Conservation (phyloP, 2,329 filamentous ascomycete genomes). For the Xylariaceae sp. region DNA sequence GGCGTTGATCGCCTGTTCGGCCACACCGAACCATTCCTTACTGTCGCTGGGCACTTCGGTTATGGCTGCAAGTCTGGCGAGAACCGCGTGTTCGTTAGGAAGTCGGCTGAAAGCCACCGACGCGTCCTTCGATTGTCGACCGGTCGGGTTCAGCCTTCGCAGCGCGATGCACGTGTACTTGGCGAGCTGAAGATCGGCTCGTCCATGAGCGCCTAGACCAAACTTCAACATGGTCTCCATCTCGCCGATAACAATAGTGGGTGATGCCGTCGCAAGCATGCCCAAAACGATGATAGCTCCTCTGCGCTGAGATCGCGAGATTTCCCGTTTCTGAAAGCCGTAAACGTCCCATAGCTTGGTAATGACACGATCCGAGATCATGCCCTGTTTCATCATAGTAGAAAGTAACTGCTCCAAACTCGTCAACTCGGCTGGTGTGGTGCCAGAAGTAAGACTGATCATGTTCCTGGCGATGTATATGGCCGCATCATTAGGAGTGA, state of each 20-base stretch:
- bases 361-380: conserved; percentile 80
- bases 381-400: conserved; percentile 94
- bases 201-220: conserved; percentile 75
- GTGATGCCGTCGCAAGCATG: conserved; percentile 90
- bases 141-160: conserved; percentile 79
- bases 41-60: conserved; percentile 80
- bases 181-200: conserved; percentile 78
- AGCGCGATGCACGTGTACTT: conserved; percentile 95
- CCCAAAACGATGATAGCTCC: conserved; percentile 94
- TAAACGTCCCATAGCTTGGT: conserved; percentile 97
- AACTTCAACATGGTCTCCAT: conserved; percentile 93
- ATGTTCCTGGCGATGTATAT: conserved; percentile 97
- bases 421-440: conserved; percentile 89
- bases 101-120: conserved; percentile 67
- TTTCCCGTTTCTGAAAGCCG: conserved; percentile 86
- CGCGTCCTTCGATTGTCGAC: conserved; percentile 72
- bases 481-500: conserved; percentile 81
- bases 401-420: conserved; percentile 90
- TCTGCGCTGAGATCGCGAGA: conserved; percentile 82
- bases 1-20: conserved; percentile 91
- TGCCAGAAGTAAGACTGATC: conserved; percentile 96
- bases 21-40: conserved; percentile 94
- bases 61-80: conserved; percentile 74
- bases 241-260: conserved; percentile 88
- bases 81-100: conserved; percentile 85